These are phyloP conservation scores for Choiromyces venosus DNA, from an alignment of 495 filamentous ascomycete species.

Conservation along the genomic window DNA sequence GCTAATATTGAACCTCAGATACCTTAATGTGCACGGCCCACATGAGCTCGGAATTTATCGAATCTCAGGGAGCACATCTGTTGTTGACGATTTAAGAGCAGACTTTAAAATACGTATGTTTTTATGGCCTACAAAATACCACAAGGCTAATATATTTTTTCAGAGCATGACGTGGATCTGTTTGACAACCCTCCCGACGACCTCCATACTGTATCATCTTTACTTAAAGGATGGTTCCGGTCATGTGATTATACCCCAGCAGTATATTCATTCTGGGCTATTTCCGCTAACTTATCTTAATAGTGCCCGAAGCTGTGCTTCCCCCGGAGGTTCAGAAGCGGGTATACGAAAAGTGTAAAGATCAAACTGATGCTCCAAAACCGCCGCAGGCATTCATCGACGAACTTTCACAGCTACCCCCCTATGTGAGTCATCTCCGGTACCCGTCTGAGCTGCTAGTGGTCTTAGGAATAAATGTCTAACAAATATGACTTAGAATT, in stretches of 20 bases:
- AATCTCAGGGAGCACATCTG: slow-evolving; percentile 39
- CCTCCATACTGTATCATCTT: slow-evolving; percentile 41
- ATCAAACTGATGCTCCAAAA: slow-evolving; percentile 35
- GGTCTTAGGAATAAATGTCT: slow-evolving; percentile 1
- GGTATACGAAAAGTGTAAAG: slow-evolving; percentile 42
- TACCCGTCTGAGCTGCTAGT: neutral
- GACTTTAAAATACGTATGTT: slow-evolving; percentile 41
- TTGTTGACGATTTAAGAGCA: slow-evolving; percentile 41
- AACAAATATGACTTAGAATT: slow-evolving; percentile 28
- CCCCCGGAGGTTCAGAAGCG: slow-evolving; percentile 40
- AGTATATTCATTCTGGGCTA: neutral
- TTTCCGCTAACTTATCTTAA: neutral
- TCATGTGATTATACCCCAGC: slow-evolving; percentile 20
- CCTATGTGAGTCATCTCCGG: slow-evolving; percentile 34
- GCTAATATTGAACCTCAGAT: slow-evolving; percentile 22
- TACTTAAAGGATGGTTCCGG: slow-evolving; percentile 41
- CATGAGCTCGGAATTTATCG: slow-evolving; percentile 41
- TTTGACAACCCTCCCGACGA: slow-evolving; percentile 42
- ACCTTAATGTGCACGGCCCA: slow-evolving; percentile 41
- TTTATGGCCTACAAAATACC: neutral
- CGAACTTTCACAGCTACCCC: slow-evolving; percentile 39
- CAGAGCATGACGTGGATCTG: slow-evolving; percentile 41
- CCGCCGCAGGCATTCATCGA: slow-evolving; percentile 40
- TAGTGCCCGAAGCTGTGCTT: slow-evolving; percentile 40
- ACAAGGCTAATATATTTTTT: slow-evolving; percentile 6